Evolutionary conservation across 495 filamentous ascomycete genomes (phyloP), one percentile per base, ranked within the genome.

Genomic region (Aspergillus ostianus): DNA sequence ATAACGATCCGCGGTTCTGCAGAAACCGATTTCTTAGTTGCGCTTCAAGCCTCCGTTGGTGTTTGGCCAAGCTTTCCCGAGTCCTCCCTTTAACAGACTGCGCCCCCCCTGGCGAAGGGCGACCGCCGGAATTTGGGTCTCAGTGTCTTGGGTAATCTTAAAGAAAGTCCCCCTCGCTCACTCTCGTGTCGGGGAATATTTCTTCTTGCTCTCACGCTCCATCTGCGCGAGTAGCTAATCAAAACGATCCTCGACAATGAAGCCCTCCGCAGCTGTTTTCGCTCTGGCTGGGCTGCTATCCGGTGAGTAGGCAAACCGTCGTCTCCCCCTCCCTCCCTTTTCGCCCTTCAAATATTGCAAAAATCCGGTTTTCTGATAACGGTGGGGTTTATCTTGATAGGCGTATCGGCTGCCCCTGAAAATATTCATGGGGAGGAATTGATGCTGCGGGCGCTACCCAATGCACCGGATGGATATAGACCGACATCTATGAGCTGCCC

Each of bases 391-490:
- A 18, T n/a, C 1, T 15, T 36, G 10, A 23, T 57, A 57, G 55
- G 46, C 47, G 55, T 51, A 47, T 44, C 29, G n/a, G 55, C 55
- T 4, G 45, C 55, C 47, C 46, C 46, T 26, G 52, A 54, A 44
- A 54, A 46, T n/a, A 46, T 54, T 19, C 19, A 46, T 54, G 45
- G 20, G 26, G 10, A 7, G 51, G n/a, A 18, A 30, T 2, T 67
- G 44, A 53, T 58, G 41, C 46, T 53, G 29, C 72, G 72, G 26
- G 77, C 80, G 2, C 61, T 80, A 2, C 77, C 79, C 26, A 73
- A 80, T 61, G 77, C 79, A 13, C 80, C 80, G 2, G 62, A 80
- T 68, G 78, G 75, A 51, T 83, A 83, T 53, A 67, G 70, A 3
- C 80, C 80, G 7, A 62, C 66, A 32, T 65, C 53, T 6, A 76